Evolutionary conservation across 768 basidiomycete genomes (phyloP).

Genomic region (Boletus subcaerulescens): DNA sequence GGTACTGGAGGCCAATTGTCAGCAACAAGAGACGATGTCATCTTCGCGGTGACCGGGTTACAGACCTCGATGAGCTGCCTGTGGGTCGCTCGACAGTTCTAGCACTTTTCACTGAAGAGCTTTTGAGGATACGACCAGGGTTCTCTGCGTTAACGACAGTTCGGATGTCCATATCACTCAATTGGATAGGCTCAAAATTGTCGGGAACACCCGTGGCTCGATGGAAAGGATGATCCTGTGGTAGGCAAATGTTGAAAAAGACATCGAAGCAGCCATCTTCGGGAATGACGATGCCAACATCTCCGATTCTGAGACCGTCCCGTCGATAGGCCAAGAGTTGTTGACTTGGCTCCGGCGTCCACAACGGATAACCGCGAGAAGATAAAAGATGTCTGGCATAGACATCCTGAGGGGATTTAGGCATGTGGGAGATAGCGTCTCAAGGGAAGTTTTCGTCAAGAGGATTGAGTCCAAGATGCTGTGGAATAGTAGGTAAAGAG

Average conservation of each 20-base stretch:
- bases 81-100: not conserved
- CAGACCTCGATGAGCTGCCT: not conserved
- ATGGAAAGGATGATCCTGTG: conserved; percentile 27
- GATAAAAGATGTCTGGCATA: conserved; percentile 17
- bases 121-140: conserved; percentile 6
- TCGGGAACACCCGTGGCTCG: conserved; percentile 23
- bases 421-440: not conserved
- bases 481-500: not conserved
- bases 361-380: conserved; percentile 30
- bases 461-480: not conserved
- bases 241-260: conserved; percentile 24
- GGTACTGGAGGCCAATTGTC: not conserved
- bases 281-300: conserved; percentile 29
- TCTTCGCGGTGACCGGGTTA: not conserved
- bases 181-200: conserved; percentile 21
- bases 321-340: conserved; percentile 20
- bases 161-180: conserved; percentile 4
- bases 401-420: conserved; percentile 7
- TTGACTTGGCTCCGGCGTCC: conserved; percentile 28
- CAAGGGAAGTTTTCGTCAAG: not conserved
- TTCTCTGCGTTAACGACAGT: conserved; percentile 1
- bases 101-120: conserved; percentile 3
- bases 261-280: conserved; percentile 1
- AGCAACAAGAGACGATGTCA: not conserved
- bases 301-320: conserved; percentile 32